These are phyloP conservation scores for Colletotrichum higginsianum DNA, from an alignment of 2,329 filamentous ascomycete species.

Conservation along the genomic window DNA sequence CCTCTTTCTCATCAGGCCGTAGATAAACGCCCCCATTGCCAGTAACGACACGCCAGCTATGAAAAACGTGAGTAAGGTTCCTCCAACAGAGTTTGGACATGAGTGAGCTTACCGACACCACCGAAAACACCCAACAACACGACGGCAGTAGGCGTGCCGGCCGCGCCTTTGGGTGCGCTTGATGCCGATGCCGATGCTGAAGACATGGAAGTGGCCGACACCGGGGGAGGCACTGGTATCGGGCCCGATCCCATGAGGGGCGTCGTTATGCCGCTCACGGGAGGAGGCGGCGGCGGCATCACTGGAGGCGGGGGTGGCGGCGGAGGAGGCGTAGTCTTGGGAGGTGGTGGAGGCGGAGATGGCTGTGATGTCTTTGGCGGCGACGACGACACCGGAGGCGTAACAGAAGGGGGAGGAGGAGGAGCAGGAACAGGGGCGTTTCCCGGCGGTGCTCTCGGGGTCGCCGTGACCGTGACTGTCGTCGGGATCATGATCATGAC, in stretches of 20 bases:
- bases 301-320: not conserved
- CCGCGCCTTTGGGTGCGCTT: slow-evolving; percentile 12
- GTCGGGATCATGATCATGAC: slow-evolving; percentile 34
- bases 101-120: slow-evolving; percentile 29
- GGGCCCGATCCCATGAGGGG: slow-evolving; percentile 4
- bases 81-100: fast-evolving
- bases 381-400: no score
- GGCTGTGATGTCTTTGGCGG: slow-evolving; percentile 10
- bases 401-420: not conserved
- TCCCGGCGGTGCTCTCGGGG: slow-evolving; percentile 6
- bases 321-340: not conserved
- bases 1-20: slow-evolving; percentile 30
- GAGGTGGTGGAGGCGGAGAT: slow-evolving; percentile 22
- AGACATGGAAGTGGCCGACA: slow-evolving; percentile 5
- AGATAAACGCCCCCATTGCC: slow-evolving; percentile 37
- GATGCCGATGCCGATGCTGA: slow-evolving; percentile 26
- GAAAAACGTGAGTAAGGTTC: not conserved
- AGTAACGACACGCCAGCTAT: slow-evolving; percentile 36
- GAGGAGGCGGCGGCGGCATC: not conserved
- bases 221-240: slow-evolving; percentile 14
- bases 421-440: slow-evolving; percentile 6
- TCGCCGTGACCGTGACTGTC: slow-evolving; percentile 34
- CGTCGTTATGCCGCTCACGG: slow-evolving; percentile 8
- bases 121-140: slow-evolving; percentile 36
- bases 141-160: slow-evolving; percentile 34